Percentiles rank a stretch among this genome's conserved stretches.
Conservation (phyloP, 2,329 filamentous ascomycete species). For the Aspergillus sp. region DNA sequence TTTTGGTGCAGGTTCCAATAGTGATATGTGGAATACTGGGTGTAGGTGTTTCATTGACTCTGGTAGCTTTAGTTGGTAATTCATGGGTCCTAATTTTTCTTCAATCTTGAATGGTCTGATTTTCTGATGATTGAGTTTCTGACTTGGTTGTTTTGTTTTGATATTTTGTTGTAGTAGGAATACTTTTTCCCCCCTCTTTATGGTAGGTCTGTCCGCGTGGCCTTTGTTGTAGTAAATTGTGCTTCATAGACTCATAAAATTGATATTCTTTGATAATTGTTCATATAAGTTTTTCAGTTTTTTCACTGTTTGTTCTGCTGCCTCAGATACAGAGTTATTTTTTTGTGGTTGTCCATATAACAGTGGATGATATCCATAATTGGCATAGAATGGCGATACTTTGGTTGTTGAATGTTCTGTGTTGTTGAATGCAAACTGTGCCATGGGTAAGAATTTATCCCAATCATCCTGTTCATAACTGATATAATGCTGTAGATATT, state of each 20-base stretch:
- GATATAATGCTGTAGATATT: slow-evolving; percentile 6
- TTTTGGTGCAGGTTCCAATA: not conserved
- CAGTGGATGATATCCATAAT: not conserved
- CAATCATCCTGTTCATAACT: slow-evolving; percentile 6
- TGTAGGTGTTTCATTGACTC: not conserved
- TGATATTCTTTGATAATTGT: too few relatives aligned
- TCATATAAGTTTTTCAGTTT: not conserved
- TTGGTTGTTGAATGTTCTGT: not conserved
- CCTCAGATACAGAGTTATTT: not conserved
- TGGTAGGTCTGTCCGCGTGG: too few relatives aligned
- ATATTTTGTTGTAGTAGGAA: not conserved
- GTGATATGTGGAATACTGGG: slow-evolving; percentile 1
- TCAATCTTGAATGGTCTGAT: slow-evolving; percentile 1
- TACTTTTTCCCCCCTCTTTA: not conserved
- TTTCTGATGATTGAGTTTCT: slow-evolving; percentile 1
- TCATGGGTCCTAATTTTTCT: not conserved
- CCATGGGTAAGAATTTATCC: not conserved
- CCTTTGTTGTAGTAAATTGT: too few relatives aligned
- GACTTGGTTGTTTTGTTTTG: slow-evolving; percentile 1
- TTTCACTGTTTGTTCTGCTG: not conserved
- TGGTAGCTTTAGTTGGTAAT: not conserved
- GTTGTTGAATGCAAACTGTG: not conserved
- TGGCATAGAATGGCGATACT: not conserved
- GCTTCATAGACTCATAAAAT: too few relatives aligned
- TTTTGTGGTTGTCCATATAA: not conserved